These are phyloP conservation scores for Verruconis gallopava DNA, from an alignment of 2,329 filamentous ascomycete species.

Conservation along the genomic window DNA sequence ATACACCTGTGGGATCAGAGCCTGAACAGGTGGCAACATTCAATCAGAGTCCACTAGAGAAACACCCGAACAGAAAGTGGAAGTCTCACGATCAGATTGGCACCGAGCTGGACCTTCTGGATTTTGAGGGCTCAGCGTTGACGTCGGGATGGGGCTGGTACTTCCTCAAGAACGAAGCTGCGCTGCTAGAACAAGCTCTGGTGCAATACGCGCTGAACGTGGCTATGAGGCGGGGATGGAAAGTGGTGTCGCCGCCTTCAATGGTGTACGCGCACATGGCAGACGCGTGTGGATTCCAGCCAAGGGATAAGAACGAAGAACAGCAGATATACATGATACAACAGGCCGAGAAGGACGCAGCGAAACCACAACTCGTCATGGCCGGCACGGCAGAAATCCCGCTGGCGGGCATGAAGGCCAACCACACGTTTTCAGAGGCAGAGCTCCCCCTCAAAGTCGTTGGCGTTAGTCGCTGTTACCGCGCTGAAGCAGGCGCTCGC, in stretches of 20 bases:
- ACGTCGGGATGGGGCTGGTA: conserved; percentile 97
- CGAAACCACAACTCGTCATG: conserved; percentile 56
- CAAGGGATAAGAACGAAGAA: conserved; percentile 78
- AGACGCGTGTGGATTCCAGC: conserved; percentile 84
- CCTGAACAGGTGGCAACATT: conserved; percentile 61
- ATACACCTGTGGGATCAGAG: conserved; percentile 59
- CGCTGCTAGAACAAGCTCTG: conserved; percentile 87
- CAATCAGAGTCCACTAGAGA: conserved; percentile 45
- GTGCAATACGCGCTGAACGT: conserved; percentile 71
- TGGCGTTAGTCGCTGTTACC: conserved; percentile 83
- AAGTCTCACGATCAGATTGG: conserved; percentile 81
- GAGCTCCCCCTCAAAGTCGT: conserved; percentile 68
- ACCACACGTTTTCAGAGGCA: conserved; percentile 48
- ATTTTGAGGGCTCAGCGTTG: conserved; percentile 71
- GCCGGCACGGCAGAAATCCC: conserved; percentile 91
- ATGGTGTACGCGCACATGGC: conserved; percentile 89
- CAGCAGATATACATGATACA: conserved; percentile 80
- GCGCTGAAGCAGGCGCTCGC: conserved; percentile 83
- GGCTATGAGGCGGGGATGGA: conserved; percentile 64
- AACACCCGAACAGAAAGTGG: conserved; percentile 34
- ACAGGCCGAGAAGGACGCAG: conserved; percentile 48
- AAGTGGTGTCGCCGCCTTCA: conserved; percentile 68
- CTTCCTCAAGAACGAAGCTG: conserved; percentile 82
- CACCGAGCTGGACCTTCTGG: conserved; percentile 74
- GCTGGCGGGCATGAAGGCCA: conserved; percentile 79